Base-by-base conservation (phyloP, 1,139 yeast genomes). In the Suhomyces bolitotheri region DNA sequence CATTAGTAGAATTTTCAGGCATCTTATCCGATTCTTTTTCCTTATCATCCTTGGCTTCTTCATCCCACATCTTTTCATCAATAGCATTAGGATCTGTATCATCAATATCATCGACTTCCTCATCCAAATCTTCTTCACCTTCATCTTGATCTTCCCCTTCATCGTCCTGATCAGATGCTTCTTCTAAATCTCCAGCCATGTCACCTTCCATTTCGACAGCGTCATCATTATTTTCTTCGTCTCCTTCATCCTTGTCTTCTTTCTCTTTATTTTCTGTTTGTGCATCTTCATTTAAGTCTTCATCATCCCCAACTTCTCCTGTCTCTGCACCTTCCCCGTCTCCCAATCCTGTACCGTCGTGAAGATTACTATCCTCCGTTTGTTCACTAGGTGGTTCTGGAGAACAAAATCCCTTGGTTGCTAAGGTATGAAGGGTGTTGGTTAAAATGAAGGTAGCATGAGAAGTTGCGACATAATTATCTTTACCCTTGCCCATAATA, bases 11-110 rank as follows among this genome's bases (percentile, higher is more conserved):
- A 39, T 76, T 68, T 17, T 80, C 79, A 1, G 87, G 82, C 58
- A 80, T 66, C 37, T 77, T 70, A 22, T 85, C 89, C 13, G 88
- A 75, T 31, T 82, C 83, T 53, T 83, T 82, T 51, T 83, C 88
- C 52, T 83, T 81, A 37, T 80, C 80, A 9, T 85, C 90, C 38
- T 80, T 76, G 10, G 85, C 85, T 57, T 90, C 89, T 53, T 89
- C 97, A 53, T 92, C 95, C 98, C 98, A 92, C 96, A 92, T 87
- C 65, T 92, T 92, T 50, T 94, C 98, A 58, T 94, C 98, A 33
- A 92, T 79, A 5, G 96, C 96, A 60, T 90, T 87, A 2, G 96
- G 96, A 69, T 92, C 97, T 41, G 85, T 70, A 38, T 88, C 94
- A 56, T 89, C 96, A 26, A 90, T 69, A 50, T 89, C 88, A 46